A percentile compares a stretch with the other conserved stretches of the same genome.
phyloP scores from a whole-genome alignment of 257 asterid genomes.

The Scutellaria galericulata region DNA sequence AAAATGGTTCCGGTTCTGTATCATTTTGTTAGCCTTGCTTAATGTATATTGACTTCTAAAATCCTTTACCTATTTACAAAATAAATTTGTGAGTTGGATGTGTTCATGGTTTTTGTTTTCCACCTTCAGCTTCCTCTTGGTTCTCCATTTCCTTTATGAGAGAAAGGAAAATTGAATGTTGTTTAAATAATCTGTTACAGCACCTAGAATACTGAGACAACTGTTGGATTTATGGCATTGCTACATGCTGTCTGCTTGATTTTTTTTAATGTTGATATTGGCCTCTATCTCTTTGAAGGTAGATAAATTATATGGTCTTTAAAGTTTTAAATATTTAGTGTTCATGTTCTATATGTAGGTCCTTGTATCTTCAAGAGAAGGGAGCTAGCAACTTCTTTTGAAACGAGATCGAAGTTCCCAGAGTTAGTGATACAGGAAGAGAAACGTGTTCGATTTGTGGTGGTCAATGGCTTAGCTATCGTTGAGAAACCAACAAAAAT shows the following conservation, averaged over 20 bases:
- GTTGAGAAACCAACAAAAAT: conserved; percentile 83
- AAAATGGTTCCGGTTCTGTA: conserved; percentile 3
- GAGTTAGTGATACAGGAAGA: conserved; percentile 96
- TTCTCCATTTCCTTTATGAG: conserved; percentile 2
- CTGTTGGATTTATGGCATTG: conserved; percentile 14
- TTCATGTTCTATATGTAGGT: conserved; percentile 54
- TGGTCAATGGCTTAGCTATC: conserved; percentile 88
- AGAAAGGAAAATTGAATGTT: not conserved
- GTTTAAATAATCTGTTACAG: not conserved
- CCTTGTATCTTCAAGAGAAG: conserved; percentile 76
- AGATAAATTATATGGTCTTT: conserved; percentile 10
- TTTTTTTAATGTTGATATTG: not conserved
- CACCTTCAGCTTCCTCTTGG: not conserved
- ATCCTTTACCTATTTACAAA: not conserved
- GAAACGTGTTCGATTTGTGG: conserved; percentile 98
- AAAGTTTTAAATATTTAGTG: conserved; percentile 24
- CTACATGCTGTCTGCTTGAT: not conserved
- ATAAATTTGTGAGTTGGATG: conserved; percentile 1
- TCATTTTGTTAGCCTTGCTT: not conserved
- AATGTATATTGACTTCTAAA: not conserved
- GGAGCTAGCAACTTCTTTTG: conserved; percentile 93
- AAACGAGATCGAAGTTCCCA: conserved; percentile 95
- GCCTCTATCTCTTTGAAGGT: conserved; percentile 25
- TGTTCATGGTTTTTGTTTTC: not conserved
- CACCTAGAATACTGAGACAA: conserved; percentile 2